Evolutionary conservation across 192 early-diverging fungal genomes (phyloP).

Genomic region (Neocallimastix lanati): DNA sequence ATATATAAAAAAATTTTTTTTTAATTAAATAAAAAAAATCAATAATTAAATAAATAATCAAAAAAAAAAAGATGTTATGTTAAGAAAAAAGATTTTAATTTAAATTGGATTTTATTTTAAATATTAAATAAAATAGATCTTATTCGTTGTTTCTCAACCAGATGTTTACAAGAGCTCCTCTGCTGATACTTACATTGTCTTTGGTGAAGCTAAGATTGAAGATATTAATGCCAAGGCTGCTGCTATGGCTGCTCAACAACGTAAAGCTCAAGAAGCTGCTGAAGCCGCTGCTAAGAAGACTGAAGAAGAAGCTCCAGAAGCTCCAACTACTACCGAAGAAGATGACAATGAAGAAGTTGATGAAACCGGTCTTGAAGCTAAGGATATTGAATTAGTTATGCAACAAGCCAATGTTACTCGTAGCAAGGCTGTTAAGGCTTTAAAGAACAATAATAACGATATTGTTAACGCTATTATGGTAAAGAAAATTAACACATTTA

Average conservation of each 20-base stretch:
- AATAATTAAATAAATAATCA: too few species aligned
- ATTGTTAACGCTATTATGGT: constrained; percentile 96
- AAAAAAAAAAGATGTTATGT: too few species aligned
- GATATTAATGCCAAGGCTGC: constrained; percentile 62
- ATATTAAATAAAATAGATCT: too few species aligned
- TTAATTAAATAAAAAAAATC: too few species aligned
- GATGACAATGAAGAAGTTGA: constrained; percentile 59
- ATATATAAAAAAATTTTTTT: too few species aligned
- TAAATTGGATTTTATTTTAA: too few species aligned
- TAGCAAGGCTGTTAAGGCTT: constrained; percentile 75
- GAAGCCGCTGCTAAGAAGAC: constrained; percentile 16
- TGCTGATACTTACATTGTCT: constrained; percentile 89
- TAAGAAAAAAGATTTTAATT: too few species aligned
- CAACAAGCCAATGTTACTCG: constrained; percentile 72
- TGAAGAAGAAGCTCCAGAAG: constrained; percentile 19
- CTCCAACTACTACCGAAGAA: constrained; percentile 14
- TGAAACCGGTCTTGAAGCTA: constrained; percentile 63
- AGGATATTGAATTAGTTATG: constrained; percentile 91
- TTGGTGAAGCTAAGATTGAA: constrained; percentile 82
- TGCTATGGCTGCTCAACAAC: constrained; percentile 34
- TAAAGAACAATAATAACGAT: constrained; percentile 72
- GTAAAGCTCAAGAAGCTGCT: constrained; percentile 18
- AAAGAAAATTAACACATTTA: too few species aligned
- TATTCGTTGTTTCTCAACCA: constrained; percentile 74
- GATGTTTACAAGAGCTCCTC: constrained; percentile 82